Evolutionary conservation across 2,329 filamentous ascomycete genomes (phyloP), one percentile per base, ranked within the genome.

Genomic region (Didymella segeticola): DNA sequence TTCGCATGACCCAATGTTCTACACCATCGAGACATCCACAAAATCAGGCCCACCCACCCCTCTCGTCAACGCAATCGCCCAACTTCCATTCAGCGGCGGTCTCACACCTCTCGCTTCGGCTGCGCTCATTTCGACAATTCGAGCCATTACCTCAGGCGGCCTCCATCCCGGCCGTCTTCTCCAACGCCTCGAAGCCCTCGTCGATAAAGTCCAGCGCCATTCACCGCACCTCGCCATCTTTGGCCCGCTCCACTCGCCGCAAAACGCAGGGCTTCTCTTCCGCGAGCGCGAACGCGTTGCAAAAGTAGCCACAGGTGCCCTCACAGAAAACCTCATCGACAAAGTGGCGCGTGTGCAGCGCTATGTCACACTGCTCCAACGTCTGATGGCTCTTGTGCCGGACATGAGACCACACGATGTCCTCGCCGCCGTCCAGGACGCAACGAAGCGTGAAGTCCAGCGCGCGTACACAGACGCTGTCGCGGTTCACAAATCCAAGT

Each of bases 151-250:
- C 11, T 65, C 64, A 1, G 69, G 56, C 4, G 67, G 69, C 5
- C 58, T 70, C 1, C 49, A 61, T 0, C 58, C 66, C 1, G 70
- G 57, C 8, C 67, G 67, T 5, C 62, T 74, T 2, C 64, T 73
- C n/a, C 69, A 71, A 47, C 69, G 70, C 25, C 57, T 74, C 5
- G 71, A 74, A 53, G 64, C 57, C 10, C 61, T 74, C 11, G 61
- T 74, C 19, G 69, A 70, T 29, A 74, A 74, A 48, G 61, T 72
- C 0, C 66, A 73, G 38, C 58, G 59, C 14, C 64, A 70, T 11
- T 37, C 66, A 2, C 66, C 67, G 1, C 54, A 62, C 8, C 64
- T 69, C 5, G 48, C 59, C 8, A 59, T 70, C 30, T 72, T 72
- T 31, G 71, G 71, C 4, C 63, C 69, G 0, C 57, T 73, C 1